Base-by-base conservation (phyloP, 2,329 filamentous ascomycete genomes). In the Dissoconium aciculare region DNA sequence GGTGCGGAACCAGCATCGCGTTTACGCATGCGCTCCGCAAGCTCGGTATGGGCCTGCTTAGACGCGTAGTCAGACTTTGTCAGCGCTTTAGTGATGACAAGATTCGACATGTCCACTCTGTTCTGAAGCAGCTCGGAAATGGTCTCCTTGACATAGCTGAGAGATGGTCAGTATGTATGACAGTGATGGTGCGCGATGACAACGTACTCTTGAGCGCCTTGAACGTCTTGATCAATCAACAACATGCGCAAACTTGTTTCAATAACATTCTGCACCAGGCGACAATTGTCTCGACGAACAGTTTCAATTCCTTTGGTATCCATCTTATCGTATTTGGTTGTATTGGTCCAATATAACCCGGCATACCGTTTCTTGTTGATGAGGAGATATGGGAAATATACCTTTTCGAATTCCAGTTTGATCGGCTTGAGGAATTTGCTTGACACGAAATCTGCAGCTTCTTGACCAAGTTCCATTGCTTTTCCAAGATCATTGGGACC, bases 311-410 rank as follows among this genome's bases (percentile, higher is more conserved):
- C 89, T 56, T 98, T 98, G 37, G 83, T 95, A 57, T 98, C 89
- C 91, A 98, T 98, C 66, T 95, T 98, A 68, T 98, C 91, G 55
- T 79, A 89, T 57, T 93, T 94, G 25, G 87, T 71, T 1, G 87
- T 73, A 43, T 79, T 89, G 4, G 89, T 98, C 85, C 85, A 98
- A 60, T 83, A 95, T 17, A 98, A 60, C n/a, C 89, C 89, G 5
- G 89, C 89, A 50, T 98, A 98, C 40, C 89, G 79, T 65, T 98
- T 98, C 66, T 98, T 98, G 73, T 98, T 98, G 73, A 98, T 98
- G 30, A 98, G 68, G 17, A 98, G 67, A 53, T 98, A 98, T 1
- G 89, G 89, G 54, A 80, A 98, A 59, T 98, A 98, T 1, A 98
- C 87, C 59, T 98, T 98, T 56, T 98, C 89, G 58, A 98, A 98